Evolutionary conservation across 208 protist species (phyloP).

Genomic region (Leishmania turanica): DNA sequence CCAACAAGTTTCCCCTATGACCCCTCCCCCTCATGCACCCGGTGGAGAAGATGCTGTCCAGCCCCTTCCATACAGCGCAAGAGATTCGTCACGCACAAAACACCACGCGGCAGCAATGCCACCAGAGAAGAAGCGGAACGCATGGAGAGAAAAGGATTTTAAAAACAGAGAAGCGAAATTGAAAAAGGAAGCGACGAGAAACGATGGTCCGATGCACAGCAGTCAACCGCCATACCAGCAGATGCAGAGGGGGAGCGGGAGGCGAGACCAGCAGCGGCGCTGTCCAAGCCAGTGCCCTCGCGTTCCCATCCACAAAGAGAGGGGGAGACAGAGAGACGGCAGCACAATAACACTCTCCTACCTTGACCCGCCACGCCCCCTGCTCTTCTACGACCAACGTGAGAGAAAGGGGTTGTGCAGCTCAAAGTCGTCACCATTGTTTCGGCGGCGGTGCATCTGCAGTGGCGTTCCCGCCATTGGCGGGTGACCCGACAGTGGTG

Average conservation of each 20-base stretch:
- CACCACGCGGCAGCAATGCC: background rate
- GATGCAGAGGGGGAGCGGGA: background rate
- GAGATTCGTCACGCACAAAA: background rate
- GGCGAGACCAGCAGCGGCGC: background rate
- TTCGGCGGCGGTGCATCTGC: slow-evolving; percentile 13
- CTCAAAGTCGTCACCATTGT: slow-evolving; percentile 40
- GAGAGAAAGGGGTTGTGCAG: slow-evolving; percentile 78
- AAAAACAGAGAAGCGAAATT: slow-evolving; percentile 11
- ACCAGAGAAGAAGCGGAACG: too few relatives aligned
- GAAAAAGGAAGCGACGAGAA: slow-evolving; percentile 8
- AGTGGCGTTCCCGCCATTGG: background rate
- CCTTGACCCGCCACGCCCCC: background rate
- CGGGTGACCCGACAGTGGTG: background rate
- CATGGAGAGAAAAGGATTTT: background rate
- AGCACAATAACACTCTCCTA: background rate
- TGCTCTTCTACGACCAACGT: slow-evolving; percentile 45
- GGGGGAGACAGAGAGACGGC: background rate
- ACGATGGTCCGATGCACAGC: background rate
- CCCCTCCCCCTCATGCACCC: background rate
- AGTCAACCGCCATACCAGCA: background rate
- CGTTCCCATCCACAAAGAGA: background rate
- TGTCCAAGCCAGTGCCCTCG: background rate
- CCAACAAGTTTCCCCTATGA: background rate
- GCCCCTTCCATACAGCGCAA: background rate
- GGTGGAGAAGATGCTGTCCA: background rate